These are phyloP conservation scores for Trypanosoma conorhini DNA, from an alignment of 208 protist genomes.

Conservation along the genomic window DNA sequence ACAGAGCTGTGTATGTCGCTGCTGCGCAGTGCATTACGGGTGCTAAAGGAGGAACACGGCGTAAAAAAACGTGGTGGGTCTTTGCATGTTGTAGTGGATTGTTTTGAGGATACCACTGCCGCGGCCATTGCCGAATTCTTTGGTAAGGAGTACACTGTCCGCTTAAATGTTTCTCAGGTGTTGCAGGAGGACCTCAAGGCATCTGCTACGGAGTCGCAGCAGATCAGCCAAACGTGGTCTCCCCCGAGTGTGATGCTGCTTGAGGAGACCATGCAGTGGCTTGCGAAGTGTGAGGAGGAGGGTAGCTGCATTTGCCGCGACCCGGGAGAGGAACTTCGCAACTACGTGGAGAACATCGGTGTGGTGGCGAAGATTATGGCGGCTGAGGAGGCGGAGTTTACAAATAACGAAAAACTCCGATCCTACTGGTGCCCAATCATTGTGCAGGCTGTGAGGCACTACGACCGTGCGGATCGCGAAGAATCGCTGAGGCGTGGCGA, in stretches of 20 bases:
- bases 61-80: conserved; percentile 13
- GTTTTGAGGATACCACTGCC: conserved; percentile 59
- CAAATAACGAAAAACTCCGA: conserved; percentile 40
- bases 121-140: conserved; percentile 60
- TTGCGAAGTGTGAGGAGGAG: conserved; percentile 70
- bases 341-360: conserved; percentile 77
- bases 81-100: conserved; percentile 75
- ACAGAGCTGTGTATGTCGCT: conserved; percentile 77
- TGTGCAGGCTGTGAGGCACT: conserved; percentile 48
- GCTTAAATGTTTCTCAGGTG: conserved; percentile 20
- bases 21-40: conserved; percentile 49
- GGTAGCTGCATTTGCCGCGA: conserved; percentile 61
- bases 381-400: conserved; percentile 64
- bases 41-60: conserved; percentile 18
- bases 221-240: conserved; percentile 1
- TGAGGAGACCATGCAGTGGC: conserved; percentile 85
- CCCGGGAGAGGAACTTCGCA: conserved; percentile 46
- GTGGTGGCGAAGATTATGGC: conserved; percentile 74
- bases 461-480: conserved; percentile 52
- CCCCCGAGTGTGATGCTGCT: conserved; percentile 51
- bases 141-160: conserved; percentile 21
- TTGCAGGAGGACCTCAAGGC: conserved; percentile 21
- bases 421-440: conserved; percentile 68
- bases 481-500: conserved; percentile 2
- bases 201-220: neutral